Conservation (phyloP, 2,329 filamentous ascomycete species). For the Aspergillus arachidicola region DNA sequence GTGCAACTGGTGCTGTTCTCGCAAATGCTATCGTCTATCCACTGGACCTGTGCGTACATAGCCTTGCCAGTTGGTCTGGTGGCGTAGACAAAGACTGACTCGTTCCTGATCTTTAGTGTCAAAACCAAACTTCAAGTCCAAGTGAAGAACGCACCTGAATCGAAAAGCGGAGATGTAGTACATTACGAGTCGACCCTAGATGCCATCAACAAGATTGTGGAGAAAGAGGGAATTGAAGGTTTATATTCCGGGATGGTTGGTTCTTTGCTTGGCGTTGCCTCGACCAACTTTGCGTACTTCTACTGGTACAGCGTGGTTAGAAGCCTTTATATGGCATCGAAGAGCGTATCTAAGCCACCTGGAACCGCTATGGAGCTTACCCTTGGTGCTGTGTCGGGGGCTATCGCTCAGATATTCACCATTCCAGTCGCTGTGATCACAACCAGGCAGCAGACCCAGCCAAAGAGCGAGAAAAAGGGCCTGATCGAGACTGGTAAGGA, state of each 20-base stretch:
- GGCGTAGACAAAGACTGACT: slow-evolving; percentile 18
- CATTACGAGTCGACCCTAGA: slow-evolving; percentile 90
- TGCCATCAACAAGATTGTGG: slow-evolving; percentile 80
- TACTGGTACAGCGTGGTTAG: slow-evolving; percentile 97
- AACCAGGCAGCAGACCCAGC: slow-evolving; percentile 92
- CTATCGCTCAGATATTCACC: slow-evolving; percentile 90
- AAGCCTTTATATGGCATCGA: slow-evolving; percentile 69
- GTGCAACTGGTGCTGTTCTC: slow-evolving; percentile 87
- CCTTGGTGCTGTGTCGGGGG: slow-evolving; percentile 84
- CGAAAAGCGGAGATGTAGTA: slow-evolving; percentile 52
- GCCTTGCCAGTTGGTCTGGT: background rate
- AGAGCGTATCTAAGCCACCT: slow-evolving; percentile 63
- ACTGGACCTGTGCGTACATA: slow-evolving; percentile 78
- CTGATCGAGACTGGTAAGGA: slow-evolving; percentile 85
- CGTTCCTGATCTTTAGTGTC: slow-evolving; percentile 61
- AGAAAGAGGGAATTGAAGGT: slow-evolving; percentile 76
- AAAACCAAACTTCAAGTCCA: slow-evolving; percentile 97
- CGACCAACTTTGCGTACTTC: slow-evolving; percentile 98
- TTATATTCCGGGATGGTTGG: slow-evolving; percentile 89
- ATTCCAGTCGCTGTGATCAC: slow-evolving; percentile 96
- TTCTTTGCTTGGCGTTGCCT: slow-evolving; percentile 86
- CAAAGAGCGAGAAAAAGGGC: slow-evolving; percentile 80
- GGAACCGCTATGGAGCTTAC: slow-evolving; percentile 81
- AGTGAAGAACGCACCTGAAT: slow-evolving; percentile 64
- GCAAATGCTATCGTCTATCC: slow-evolving; percentile 96